These are phyloP conservation scores for Eutrema salsugineum DNA, from an alignment of 441 rosid species.

Conservation along the genomic window DNA sequence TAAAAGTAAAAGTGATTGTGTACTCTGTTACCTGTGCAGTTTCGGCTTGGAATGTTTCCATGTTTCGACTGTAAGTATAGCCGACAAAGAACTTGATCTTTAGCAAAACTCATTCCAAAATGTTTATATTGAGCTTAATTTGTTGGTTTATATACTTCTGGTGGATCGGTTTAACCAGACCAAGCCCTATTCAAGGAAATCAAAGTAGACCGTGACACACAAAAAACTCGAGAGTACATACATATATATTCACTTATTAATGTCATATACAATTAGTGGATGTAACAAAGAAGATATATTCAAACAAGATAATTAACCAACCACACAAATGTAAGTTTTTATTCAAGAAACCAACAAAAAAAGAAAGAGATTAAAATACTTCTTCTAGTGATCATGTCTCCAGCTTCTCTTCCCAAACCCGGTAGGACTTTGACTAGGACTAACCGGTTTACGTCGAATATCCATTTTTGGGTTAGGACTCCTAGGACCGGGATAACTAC, in stretches of 20 bases:
- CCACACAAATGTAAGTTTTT: constrained; percentile 14
- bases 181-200: not conserved
- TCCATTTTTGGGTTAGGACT: constrained; percentile 56
- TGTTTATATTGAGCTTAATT: not conserved
- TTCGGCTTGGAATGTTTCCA: no score
- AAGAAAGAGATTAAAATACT: not conserved
- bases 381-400: constrained; percentile 46
- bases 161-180: not conserved
- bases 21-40: no score
- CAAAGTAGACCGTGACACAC: not conserved
- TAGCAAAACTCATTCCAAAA: no score
- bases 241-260: not conserved
- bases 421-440: constrained; percentile 33
- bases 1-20: no score
- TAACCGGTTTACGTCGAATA: constrained; percentile 28
- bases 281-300: not conserved
- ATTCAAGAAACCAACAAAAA: not conserved
- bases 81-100: no score
- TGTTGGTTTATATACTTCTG: not conserved
- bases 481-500: constrained; percentile 38
- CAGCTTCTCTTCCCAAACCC: constrained; percentile 42
- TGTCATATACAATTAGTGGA: constrained; percentile 28
- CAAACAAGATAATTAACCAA: constrained; percentile 4
- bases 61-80: no score
- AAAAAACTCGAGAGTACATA: not conserved